Evolutionary conservation across 805 yeast genomes (phyloP).

Genomic region (Candida manassasensis): DNA sequence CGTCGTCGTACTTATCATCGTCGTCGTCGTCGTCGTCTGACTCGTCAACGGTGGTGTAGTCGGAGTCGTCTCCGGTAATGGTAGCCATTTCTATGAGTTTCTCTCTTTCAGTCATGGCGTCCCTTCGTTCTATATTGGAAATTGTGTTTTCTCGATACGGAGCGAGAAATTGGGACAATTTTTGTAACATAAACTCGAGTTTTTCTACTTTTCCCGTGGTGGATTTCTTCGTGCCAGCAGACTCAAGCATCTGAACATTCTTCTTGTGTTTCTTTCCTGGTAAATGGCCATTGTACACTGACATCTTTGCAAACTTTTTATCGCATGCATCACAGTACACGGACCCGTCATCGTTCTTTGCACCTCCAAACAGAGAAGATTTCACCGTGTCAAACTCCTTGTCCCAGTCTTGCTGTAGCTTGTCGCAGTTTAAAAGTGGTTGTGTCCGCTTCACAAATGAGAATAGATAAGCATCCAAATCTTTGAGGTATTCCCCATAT

Average conservation of each 20-base stretch:
- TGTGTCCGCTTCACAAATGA: constrained; percentile 43
- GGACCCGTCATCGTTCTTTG: constrained; percentile 19
- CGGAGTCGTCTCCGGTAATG: constrained; percentile 32
- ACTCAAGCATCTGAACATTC: constrained; percentile 22
- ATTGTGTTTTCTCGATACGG: constrained; percentile 47
- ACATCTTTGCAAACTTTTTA: constrained; percentile 53
- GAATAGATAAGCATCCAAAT: constrained; percentile 47
- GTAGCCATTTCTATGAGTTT: constrained; percentile 47
- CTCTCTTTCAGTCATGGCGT: constrained; percentile 69
- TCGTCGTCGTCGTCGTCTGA: constrained; percentile 18
- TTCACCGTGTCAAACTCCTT: constrained; percentile 5
- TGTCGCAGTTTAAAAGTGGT: constrained; percentile 44
- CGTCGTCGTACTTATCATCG: constrained; percentile 22
- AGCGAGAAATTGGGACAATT: constrained; percentile 33
- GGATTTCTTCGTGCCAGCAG: background rate
- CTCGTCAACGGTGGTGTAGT: constrained; percentile 35
- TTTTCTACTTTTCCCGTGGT: constrained; percentile 1
- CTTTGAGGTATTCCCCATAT: constrained; percentile 43
- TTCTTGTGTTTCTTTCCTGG: constrained; percentile 71
- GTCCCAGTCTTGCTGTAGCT: constrained; percentile 9
- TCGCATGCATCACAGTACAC: constrained; percentile 63
- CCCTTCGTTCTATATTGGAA: constrained; percentile 58
- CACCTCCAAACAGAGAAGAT: constrained; percentile 7
- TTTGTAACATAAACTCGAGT: constrained; percentile 36
- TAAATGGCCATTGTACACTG: constrained; percentile 68